Percentiles rank a stretch among this genome's conserved stretches.
Evolutionary conservation across 2,329 filamentous ascomycete species (phyloP).

Genomic region (Diaporthe sp.): DNA sequence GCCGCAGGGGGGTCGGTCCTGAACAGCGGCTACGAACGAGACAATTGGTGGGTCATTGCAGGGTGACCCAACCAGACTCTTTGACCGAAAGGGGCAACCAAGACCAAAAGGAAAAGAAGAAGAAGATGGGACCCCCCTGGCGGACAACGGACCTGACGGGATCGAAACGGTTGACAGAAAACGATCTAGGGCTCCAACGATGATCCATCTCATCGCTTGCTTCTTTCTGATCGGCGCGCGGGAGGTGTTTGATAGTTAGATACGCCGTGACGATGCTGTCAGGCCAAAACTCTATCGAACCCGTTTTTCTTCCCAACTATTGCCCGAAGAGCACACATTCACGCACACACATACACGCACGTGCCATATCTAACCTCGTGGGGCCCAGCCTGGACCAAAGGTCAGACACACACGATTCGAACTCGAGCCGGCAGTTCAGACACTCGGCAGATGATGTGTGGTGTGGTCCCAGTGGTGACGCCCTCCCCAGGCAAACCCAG

Average conservation of each 20-base stretch:
- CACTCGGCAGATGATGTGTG: slow-evolving; percentile 9
- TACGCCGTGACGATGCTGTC: background rate
- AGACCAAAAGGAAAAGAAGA: background rate
- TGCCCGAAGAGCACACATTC: background rate
- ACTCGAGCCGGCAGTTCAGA: slow-evolving; percentile 5
- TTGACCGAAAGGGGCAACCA: background rate
- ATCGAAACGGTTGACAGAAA: slow-evolving; percentile 33
- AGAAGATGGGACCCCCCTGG: background rate
- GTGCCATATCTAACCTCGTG: slow-evolving; percentile 7
- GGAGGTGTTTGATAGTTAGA: slow-evolving; percentile 13
- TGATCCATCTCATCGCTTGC: slow-evolving; percentile 31
- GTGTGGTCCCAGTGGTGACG: slow-evolving; percentile 3
- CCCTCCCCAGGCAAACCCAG: slow-evolving; percentile 6
- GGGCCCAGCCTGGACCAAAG: background rate
- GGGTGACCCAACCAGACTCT: slow-evolving; percentile 36
- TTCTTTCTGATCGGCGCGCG: slow-evolving; percentile 22
- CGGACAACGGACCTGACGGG: slow-evolving; percentile 26
- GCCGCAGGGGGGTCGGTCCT: slow-evolving; percentile 82
- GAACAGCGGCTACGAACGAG: slow-evolving; percentile 91
- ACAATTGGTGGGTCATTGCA: slow-evolving; percentile 96
- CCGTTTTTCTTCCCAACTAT: slow-evolving; percentile 14
- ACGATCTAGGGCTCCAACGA: slow-evolving; percentile 22
- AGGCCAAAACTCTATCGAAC: slow-evolving; percentile 23
- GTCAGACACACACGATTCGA: slow-evolving; percentile 5
- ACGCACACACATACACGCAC: background rate